These are phyloP conservation scores for Eutrema heterophyllum DNA, from an alignment of 345 rosid genomes.

Conservation along the genomic window DNA sequence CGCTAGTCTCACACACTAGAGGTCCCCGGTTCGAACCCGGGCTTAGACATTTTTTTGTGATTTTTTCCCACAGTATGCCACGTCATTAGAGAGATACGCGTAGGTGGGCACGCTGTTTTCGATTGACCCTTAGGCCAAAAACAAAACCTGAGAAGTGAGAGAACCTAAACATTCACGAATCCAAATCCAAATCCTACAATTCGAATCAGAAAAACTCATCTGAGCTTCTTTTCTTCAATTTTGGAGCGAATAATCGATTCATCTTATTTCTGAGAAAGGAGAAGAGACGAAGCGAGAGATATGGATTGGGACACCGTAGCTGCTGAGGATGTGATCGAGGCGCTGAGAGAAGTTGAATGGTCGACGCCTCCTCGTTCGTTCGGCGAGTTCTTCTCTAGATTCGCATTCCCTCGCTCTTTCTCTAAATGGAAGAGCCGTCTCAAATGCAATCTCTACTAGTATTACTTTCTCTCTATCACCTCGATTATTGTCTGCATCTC, in stretches of 20 bases:
- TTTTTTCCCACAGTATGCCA: background rate
- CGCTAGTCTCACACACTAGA: constrained; percentile 83
- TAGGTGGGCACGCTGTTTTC: background rate
- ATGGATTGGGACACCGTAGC: constrained; percentile 41
- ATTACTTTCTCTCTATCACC: constrained; percentile 3
- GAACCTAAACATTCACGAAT: background rate
- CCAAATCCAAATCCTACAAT: background rate
- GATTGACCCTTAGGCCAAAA: background rate
- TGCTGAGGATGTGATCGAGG: constrained; percentile 37
- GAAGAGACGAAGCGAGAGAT: background rate
- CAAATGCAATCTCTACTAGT: constrained; percentile 40
- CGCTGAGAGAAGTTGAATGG: constrained; percentile 37
- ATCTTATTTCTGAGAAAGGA: background rate
- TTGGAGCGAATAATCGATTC: background rate
- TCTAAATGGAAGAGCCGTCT: constrained; percentile 35
- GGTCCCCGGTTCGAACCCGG: constrained; percentile 72
- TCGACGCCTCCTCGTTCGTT: constrained; percentile 36
- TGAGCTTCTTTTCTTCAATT: background rate
- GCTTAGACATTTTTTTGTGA: constrained; percentile 37
- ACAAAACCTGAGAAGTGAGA: background rate
- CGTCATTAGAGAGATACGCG: background rate
- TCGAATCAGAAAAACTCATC: constrained; percentile 19
- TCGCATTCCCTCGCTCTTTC: constrained; percentile 35
- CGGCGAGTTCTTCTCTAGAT: constrained; percentile 35
- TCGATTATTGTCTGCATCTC: background rate